Evolutionary conservation across 2,329 filamentous ascomycete genomes (phyloP), one percentile per base, ranked within the genome.

Genomic region (Trichoderma koningii): DNA sequence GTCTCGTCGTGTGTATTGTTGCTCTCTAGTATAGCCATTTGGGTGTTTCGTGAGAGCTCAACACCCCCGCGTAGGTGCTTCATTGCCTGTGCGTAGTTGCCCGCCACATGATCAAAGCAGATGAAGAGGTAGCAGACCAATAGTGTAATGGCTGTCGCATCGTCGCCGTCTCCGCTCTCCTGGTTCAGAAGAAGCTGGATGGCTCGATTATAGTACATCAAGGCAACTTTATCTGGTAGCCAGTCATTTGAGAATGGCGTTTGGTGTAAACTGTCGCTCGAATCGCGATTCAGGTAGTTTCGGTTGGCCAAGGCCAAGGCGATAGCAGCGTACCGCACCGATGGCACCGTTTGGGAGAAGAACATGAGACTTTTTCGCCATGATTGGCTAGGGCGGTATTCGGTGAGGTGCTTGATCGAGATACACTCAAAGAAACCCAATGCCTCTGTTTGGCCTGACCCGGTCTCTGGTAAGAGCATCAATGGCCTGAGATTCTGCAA

Each of bases 121-220:
- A 19, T 57, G 55, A 57, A 57, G n/a, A 57, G 55, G 10, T 57
- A 57, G 9, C 55, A 57, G 26, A 57, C 42, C 55, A 57, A 47
- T 14, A 57, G 55, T 6, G 55, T 47, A 10, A 57, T 57, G 10
- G 55, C 55, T 57, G n/a, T 57, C 9, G n/a, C 34, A 3, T 57
- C 42, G 26, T 1, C 17, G 42, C 42, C 10, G 42, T 57, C 41
- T 3, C 26, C 26, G 17, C 4, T 34, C 6, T 34, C 42, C n/a
- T 57, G 55, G 3, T 34, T 57, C 6, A 57, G 42, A 23, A 57
- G 55, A 34, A 47, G 55, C 15, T 47, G 55, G 44, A 57, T 57
- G n/a, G 55, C 55, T n/a, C 41, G 26, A 17, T 47, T 57, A 47
- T 57, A 57, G 26, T 57, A 30, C 17, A 47, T 9, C 23, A 57